phyloP scores from a whole-genome alignment of 805 yeast species.

The Diddensiella santjacobensis region DNA sequence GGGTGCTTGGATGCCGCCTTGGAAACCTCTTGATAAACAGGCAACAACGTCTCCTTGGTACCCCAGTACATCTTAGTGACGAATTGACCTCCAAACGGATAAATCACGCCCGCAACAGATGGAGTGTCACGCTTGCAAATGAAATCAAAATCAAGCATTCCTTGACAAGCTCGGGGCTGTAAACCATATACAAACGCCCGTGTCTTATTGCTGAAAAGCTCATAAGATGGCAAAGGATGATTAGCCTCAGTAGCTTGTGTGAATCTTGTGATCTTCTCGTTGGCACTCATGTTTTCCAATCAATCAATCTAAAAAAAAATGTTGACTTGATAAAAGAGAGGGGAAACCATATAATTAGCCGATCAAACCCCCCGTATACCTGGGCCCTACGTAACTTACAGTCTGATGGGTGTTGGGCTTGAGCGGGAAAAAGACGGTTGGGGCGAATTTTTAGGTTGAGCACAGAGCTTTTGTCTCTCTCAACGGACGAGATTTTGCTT shows the following conservation, averaged over 20 bases:
- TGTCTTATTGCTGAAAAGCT: slow-evolving; percentile 41
- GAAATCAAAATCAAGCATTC: slow-evolving; percentile 47
- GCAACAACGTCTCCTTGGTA: slow-evolving; percentile 43
- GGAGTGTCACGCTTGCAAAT: slow-evolving; percentile 44
- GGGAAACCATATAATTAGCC: no score
- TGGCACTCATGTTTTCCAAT: slow-evolving; percentile 23
- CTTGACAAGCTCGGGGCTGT: slow-evolving; percentile 47
- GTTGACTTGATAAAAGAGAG: no score
- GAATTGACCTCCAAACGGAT: slow-evolving; percentile 46
- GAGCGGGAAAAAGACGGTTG: no score
- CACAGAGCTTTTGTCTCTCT: no score
- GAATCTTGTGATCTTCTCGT: slow-evolving; percentile 20
- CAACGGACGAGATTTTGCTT: no score
- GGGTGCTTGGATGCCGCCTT: slow-evolving; percentile 43
- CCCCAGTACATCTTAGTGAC: slow-evolving; percentile 48
- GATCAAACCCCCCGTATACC: no score
- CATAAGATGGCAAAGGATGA: slow-evolving; percentile 24
- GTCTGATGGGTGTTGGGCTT: neutral
- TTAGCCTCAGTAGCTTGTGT: slow-evolving; percentile 3
- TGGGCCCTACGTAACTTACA: neutral
- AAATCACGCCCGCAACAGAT: slow-evolving; percentile 45
- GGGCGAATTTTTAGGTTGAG: no score
- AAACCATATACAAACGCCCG: slow-evolving; percentile 44
- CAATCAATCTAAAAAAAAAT: no score
- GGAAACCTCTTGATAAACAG: slow-evolving; percentile 42